Evolutionary conservation across 495 filamentous ascomycete genomes (phyloP), one percentile per base, ranked within the genome.

Genomic region (Annulohypoxylon bovei): DNA sequence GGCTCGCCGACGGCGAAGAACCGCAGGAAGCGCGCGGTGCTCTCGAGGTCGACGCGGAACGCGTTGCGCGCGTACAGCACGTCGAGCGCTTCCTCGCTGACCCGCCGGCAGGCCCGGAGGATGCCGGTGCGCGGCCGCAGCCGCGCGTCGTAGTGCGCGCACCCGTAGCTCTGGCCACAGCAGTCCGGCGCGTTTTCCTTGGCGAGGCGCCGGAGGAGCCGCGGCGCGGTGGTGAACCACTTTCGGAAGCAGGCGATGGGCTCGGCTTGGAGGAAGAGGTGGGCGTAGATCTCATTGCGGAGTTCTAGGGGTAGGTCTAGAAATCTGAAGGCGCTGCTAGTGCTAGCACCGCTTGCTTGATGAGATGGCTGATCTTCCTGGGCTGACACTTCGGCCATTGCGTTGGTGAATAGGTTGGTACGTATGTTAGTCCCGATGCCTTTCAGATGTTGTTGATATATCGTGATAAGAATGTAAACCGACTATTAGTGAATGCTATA

Each of bases 31-130:
- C 5, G 6, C 12, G 20, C 16, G 1, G 22, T 23, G 44, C 53
- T 50, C 67, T 65, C 67, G 30, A 70, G 22, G 7, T 18, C n/a
- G 16, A 72, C 54, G 20, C 63, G 46, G 59, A 77, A 74, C 3
- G 52, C 58, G 65, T 67, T 79, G 16, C 50, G 49, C 6, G 1
- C 42, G 22, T 75, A 78, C 27, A 78, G 30, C 1, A 77, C 60
- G 8, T 65, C 53, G 1, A 68, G 59, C 0, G 52, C 72, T 55
- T 78, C 76, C 9, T 67, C 52, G 30, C 70, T 68, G 22, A 56
- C 39, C 44, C 52, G 50, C 8, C 68, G 57, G 30, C 73, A 74
- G 0, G 40, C 12, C 6, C 54, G 40, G n/a, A 76, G 33, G 23
- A 76, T 18, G 3, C 28, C 53, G 0, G 58, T 52, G n/a, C 25